Conservation (phyloP, 176 grass and related monocot genomes). For the Oryza longistaminata region DNA sequence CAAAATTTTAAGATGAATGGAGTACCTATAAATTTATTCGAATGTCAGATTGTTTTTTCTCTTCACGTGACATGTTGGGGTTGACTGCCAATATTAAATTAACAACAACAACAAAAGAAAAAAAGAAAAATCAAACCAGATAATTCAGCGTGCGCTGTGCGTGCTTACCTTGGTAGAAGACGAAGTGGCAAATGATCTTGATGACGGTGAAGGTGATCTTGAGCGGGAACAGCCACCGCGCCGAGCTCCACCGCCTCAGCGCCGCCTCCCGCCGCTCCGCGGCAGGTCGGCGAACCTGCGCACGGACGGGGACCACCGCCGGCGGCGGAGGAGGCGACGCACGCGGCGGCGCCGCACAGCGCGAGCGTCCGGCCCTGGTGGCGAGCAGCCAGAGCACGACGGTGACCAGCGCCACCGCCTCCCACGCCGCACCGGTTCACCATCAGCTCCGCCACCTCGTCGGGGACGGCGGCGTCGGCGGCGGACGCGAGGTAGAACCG, state of each 20-base stretch:
- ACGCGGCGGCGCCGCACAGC: conserved; percentile 52
- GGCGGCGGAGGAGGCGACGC: conserved; percentile 29
- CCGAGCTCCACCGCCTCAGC: conserved; percentile 62
- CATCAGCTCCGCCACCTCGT: conserved; percentile 83
- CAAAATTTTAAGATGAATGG: no score
- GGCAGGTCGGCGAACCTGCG: conserved; percentile 68
- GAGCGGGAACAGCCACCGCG: conserved; percentile 48
- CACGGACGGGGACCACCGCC: conserved; percentile 46
- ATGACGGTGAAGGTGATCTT: conserved; percentile 56
- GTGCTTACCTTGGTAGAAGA: conserved; percentile 76
- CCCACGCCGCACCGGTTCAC: conserved; percentile 48
- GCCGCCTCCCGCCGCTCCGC: conserved; percentile 52
- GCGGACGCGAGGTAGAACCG: conserved; percentile 75
- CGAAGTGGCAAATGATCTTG: conserved; percentile 64
- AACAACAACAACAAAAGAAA: no score
- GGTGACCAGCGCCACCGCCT: conserved; percentile 52
- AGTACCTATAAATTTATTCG: no score
- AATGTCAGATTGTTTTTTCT: no score
- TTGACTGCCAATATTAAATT: no score
- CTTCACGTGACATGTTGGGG: no score
- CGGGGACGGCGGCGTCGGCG: conserved; percentile 60
- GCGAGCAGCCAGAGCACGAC: conserved; percentile 71
- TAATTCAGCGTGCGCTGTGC: background rate
- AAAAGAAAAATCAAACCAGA: no score
- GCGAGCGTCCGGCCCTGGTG: conserved; percentile 68